These are phyloP conservation scores for Beverwykella pulmonaria DNA, from an alignment of 495 filamentous ascomycete species.

Conservation along the genomic window DNA sequence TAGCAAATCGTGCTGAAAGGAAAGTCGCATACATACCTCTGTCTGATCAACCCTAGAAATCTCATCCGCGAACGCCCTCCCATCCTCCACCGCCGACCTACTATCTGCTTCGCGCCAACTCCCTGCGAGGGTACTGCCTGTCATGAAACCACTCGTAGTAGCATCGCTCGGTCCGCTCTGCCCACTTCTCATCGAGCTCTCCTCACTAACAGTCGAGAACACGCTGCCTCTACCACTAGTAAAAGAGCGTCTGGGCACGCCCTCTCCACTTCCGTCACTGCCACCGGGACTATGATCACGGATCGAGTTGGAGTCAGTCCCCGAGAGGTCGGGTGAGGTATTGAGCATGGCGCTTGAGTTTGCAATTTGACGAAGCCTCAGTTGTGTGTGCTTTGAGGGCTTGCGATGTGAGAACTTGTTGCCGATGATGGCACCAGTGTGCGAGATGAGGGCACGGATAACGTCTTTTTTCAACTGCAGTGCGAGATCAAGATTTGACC, in stretches of 20 bases:
- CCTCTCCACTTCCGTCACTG: conserved; percentile 23
- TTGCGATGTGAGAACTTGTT: conserved; percentile 90
- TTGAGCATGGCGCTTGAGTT: conserved; percentile 54
- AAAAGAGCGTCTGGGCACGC: conserved; percentile 19
- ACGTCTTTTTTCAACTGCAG: conserved; percentile 90
- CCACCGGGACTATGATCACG: conserved; percentile 26
- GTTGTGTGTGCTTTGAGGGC: conserved; percentile 53
- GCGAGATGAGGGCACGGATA: conserved; percentile 89
- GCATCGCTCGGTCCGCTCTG: background rate
- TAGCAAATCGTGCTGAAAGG: background rate
- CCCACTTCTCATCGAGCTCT: conserved; percentile 14
- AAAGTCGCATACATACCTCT: conserved; percentile 11
- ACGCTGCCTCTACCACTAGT: conserved; percentile 28
- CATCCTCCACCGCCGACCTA: conserved; percentile 21
- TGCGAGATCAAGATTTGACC: conserved; percentile 96
- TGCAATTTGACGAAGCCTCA: conserved; percentile 77
- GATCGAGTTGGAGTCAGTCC: conserved; percentile 27
- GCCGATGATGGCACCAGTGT: conserved; percentile 92
- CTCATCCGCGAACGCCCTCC: conserved; percentile 33
- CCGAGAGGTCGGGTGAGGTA: conserved; percentile 39
- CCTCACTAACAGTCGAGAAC: conserved; percentile 24
- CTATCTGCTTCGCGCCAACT: conserved; percentile 7
- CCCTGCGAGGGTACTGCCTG: background rate
- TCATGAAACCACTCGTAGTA: background rate
- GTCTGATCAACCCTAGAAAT: conserved; percentile 35